Evolutionary conservation across 805 yeast species (phyloP), one percentile per base, ranked within the genome.

Genomic region (Hanseniaspora clermontiae): DNA sequence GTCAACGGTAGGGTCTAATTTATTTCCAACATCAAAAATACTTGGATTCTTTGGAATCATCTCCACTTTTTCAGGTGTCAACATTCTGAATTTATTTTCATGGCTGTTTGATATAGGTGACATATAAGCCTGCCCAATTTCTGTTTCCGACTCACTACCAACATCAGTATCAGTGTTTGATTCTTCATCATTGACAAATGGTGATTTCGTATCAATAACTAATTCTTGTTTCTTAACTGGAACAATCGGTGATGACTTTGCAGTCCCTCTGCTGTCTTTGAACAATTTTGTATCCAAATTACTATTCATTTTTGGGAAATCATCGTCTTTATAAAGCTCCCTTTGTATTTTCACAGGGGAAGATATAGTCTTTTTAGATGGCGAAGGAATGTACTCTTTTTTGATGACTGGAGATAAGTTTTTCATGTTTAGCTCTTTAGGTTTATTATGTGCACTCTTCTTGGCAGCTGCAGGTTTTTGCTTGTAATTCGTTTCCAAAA

Each of bases 291-390:
- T 37, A 8, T 55, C 55, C 27, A 55, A 39, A n/a, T 45, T 55
- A n/a, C 54, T 49, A 20, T 49, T 43, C 31, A 55, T 14, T 38
- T 39, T 55, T 11, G 58, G 58, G 12, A 55, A 42, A 7, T 55
- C 58, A 3, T 36, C 40, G 7, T 55, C 54, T 36, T 36, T 31
- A n/a, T 49, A 43, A 27, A 4, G 31, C 5, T 55, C 54, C 37
- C 58, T 55, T 19, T 49, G 49, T 20, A 55, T 55, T 19, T 55
- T 55, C 2, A 55, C n/a, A 31, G 58, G 58, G 1, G 50, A 52
- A 17, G 56, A 52, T 14, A 52, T 52, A 27, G 14, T 27, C 17
- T 52, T n/a, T 31, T 52, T 52, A 2, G 50, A 37, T 10, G 56
- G 56, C 6, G 56, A 55, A n/a, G 51, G 20, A 9, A 34, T 24